phyloP scores from a whole-genome alignment of 306 rosid species.

The Quercus agrifolia region DNA sequence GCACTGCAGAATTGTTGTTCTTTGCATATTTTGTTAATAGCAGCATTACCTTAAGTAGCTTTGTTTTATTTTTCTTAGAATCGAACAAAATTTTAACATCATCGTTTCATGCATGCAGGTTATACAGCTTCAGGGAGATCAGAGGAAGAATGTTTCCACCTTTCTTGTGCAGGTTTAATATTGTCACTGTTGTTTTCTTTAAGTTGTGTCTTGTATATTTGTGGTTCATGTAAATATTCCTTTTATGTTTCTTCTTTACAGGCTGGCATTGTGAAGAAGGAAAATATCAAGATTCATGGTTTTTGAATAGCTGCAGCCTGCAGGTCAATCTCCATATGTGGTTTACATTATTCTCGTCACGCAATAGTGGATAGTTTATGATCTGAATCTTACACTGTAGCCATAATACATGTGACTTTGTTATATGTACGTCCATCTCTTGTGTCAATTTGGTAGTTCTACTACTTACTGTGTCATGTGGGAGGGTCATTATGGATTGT shows the following conservation, averaged over 20 bases:
- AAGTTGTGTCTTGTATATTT: neutral
- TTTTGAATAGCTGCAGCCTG: constrained; percentile 26
- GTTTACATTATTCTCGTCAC: constrained; percentile 13
- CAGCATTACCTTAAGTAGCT: neutral
- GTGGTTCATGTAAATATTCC: neutral
- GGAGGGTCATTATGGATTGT: constrained; percentile 27
- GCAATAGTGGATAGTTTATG: constrained; percentile 13
- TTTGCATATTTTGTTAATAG: neutral
- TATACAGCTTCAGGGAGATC: constrained; percentile 68
- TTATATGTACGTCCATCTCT: constrained; percentile 4
- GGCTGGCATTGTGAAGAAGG: constrained; percentile 66
- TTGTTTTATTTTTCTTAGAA: neutral
- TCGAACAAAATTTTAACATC: constrained; percentile 13
- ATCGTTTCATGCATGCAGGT: constrained; percentile 34
- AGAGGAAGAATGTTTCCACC: constrained; percentile 53
- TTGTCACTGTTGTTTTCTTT: neutral
- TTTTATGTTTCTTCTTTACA: constrained; percentile 25
- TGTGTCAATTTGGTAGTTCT: neutral
- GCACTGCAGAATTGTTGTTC: neutral
- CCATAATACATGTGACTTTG: constrained; percentile 8
- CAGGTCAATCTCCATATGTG: constrained; percentile 19
- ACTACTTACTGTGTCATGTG: constrained; percentile 24
- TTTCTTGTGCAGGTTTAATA: constrained; percentile 55
- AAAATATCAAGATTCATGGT: constrained; percentile 60
- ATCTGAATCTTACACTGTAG: constrained; percentile 25